Evolutionary conservation across 2,329 filamentous ascomycete genomes (phyloP), one percentile per base, ranked within the genome.

Genomic region (Piedraia hortae): DNA sequence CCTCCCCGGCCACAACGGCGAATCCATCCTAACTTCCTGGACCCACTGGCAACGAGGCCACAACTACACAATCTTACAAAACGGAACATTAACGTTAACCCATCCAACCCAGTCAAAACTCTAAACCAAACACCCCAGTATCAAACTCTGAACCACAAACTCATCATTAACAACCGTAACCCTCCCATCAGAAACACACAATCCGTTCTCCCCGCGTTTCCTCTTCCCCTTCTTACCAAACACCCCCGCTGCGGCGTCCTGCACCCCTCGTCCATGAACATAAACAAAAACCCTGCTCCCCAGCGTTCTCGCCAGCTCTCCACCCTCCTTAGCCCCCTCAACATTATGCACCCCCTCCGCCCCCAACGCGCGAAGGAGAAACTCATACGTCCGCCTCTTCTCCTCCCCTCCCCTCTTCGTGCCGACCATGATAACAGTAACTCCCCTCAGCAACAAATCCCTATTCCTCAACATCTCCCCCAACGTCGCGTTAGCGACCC

Each of bases 61-160:
- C 27, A 62, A 90, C 14, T 90, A 67, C 40, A 56, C 7, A 10
- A 17, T 17, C 16, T 17, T 7, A 17, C 16, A 17, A 17, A 17
- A 17, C 16, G 16, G 16, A 17, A 17, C 7, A 10, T 17, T 17
- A 7, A 17, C 7, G 7, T n/a, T n/a, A n/a, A n/a, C n/a, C n/a
- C 16, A 17, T 17, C 7, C 7, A 17, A 17, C 16, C 16, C 16
- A 17, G 7, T 6, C 6, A 10, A 19, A 10, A 33, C 26, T 40
- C 10, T 74, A 68, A 23, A 78, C 60, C 33, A 91, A 47, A 28
- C 65, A 62, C 1, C 80, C 82, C 22, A 90, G 43, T 30, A 97
- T 91, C 27, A 93, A 50, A 43, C 78, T 91, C 52, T 97, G 82
- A 24, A 89, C 67, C 11, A 93, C 64, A 39, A 82, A 64, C 45